These are phyloP conservation scores for Podila minutissima DNA, from an alignment of 192 early-diverging fungal species.

Conservation along the genomic window DNA sequence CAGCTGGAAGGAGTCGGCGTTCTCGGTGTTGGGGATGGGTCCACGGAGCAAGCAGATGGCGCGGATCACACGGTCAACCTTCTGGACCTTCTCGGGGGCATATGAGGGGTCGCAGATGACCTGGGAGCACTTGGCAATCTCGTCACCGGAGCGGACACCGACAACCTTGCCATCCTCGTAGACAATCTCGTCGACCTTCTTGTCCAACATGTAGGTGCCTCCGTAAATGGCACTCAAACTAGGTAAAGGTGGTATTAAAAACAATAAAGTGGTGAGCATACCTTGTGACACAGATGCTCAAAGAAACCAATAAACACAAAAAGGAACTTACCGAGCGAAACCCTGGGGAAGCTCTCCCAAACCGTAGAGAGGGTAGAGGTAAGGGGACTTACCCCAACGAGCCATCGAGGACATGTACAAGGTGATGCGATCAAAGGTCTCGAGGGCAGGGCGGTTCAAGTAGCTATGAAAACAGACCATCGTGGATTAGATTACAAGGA, in stretches of 20 bases:
- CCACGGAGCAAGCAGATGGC: constrained; percentile 95
- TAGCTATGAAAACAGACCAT: constrained; percentile 53
- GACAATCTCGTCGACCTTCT: constrained; percentile 91
- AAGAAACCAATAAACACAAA: background rate
- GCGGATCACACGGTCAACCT: constrained; percentile 89
- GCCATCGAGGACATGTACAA: constrained; percentile 94
- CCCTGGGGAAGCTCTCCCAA: constrained; percentile 98
- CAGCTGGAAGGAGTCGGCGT: constrained; percentile 92
- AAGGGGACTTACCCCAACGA: constrained; percentile 95
- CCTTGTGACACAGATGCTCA: background rate
- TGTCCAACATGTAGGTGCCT: constrained; percentile 99
- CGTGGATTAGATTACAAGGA: background rate
- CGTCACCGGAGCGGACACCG: constrained; percentile 91
- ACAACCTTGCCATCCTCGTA: constrained; percentile 84
- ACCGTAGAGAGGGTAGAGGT: constrained; percentile 98
- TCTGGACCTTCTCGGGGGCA: constrained; percentile 82
- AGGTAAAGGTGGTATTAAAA: background rate
- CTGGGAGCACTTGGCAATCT: constrained; percentile 83
- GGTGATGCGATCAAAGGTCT: constrained; percentile 90
- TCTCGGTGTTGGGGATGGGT: constrained; percentile 89
- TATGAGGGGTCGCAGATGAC: constrained; percentile 99
- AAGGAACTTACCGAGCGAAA: constrained; percentile 82
- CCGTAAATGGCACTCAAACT: constrained; percentile 98
- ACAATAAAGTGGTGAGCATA: background rate
- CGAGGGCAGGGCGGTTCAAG: constrained; percentile 75